Base-by-base conservation (phyloP, 345 rosid species). In the Citrus cavaleriei region DNA sequence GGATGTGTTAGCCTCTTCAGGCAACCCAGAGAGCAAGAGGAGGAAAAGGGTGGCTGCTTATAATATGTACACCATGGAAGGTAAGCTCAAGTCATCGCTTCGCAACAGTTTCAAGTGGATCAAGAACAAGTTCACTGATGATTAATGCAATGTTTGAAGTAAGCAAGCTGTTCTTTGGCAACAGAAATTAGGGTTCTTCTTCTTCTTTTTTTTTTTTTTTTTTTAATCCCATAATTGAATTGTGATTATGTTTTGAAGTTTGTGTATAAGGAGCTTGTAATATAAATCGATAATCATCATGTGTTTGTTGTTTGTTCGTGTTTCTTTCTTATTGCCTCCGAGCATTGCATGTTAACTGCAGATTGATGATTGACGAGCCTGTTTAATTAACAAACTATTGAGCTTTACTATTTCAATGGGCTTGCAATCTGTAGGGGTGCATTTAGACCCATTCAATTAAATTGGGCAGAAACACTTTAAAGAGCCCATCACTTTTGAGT, bases 61-160 rank as follows among this genome's bases (percentile, higher is more conserved):
- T 67, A 90, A 90, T 73, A 71, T 87, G 84, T 90, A 88, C 77
- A 69, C 86, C 58, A 72, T 71, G 83, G 89, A 90, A 85, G 89
- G 89, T 72, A 90, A 90, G 83, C 83, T 90, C 82, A 90, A 87
- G 74, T 86, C 89, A 6, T 84, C 88, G 2, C 58, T 90, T 30
- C 77, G 83, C 58, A 87, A 85, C 85, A 88, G 91, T 88, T 87
- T 87, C 79, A 90, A 88, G 86, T 90, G 93, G 93, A 88, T 90
- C 86, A 90, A 87, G 85, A 90, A 79, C 89, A 90, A 88, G 82
- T 83, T 88, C 75, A 27, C 68, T 0, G 78, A 78, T 25, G 81
- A 87, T 28, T 76, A 61, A 63, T 84, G 63, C 60, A 70, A 83
- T 66, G 63, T 35, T 12, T 81, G 70, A 81, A 8, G 27, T 35